A percentile compares a stretch with the other conserved stretches of the same genome.
Conservation (phyloP, 2,329 filamentous ascomycete genomes). For the Calonectria pteridis region DNA sequence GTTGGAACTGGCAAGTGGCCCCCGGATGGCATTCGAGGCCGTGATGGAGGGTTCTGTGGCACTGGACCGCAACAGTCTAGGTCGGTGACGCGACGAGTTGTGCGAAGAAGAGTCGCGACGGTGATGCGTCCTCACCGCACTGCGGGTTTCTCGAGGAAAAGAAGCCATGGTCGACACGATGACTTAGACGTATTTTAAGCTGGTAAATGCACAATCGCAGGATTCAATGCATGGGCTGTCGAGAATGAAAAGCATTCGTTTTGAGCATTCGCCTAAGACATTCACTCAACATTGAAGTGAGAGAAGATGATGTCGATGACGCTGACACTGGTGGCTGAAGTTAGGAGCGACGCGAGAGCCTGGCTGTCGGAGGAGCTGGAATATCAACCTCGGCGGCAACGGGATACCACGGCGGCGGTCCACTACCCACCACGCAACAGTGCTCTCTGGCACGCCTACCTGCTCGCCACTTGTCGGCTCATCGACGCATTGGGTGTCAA, state of each 20-base stretch:
- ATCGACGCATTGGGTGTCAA: conserved; percentile 45
- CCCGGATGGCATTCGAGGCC: conserved; percentile 65
- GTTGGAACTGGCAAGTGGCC: conserved; percentile 62
- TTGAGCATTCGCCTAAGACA: not conserved
- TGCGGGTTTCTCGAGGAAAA: conserved; percentile 42
- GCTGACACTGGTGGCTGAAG: conserved; percentile 1
- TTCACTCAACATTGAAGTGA: conserved; percentile 10
- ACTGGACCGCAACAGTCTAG: conserved; percentile 66
- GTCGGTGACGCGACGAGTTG: conserved; percentile 56
- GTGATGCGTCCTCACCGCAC: conserved; percentile 39
- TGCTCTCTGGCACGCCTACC: conserved; percentile 16
- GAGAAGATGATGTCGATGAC: not conserved
- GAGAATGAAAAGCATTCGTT: not conserved
- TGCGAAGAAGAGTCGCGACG: conserved; percentile 45
- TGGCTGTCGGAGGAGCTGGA: conserved; percentile 17
- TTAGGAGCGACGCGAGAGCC: not conserved
- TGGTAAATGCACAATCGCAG: not conserved
- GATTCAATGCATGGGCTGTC: conserved; percentile 4
- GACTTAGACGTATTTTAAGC: not conserved
- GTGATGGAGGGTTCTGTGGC: conserved; percentile 71
- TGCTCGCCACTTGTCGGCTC: conserved; percentile 47
- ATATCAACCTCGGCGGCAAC: conserved; percentile 32
- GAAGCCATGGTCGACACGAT: conserved; percentile 38
- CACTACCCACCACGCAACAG: conserved; percentile 28
- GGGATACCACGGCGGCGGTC: conserved; percentile 24